phyloP scores from a whole-genome alignment of 1,139 yeast species.

The Sugiyamaella pinicola region DNA sequence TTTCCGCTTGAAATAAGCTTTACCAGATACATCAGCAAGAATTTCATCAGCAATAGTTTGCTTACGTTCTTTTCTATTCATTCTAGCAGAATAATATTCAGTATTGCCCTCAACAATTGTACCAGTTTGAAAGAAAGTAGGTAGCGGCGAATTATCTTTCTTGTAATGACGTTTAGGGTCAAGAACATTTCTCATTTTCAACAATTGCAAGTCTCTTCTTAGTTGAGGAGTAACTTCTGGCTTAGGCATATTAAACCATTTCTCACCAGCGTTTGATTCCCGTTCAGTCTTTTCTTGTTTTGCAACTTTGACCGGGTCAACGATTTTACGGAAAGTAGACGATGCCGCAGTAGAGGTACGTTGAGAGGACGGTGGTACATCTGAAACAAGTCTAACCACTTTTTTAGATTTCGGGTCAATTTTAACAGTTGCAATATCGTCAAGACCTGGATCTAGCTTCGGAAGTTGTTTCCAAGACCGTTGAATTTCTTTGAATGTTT shows the following conservation, averaged over 20 bases:
- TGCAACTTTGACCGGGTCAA: conserved; percentile 53
- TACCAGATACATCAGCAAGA: conserved; percentile 68
- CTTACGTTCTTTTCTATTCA: conserved; percentile 73
- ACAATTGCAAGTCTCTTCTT: conserved; percentile 73
- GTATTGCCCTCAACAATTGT: conserved; percentile 81
- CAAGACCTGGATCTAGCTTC: conserved; percentile 31
- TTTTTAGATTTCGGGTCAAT: conserved; percentile 18
- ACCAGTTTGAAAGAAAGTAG: conserved; percentile 86
- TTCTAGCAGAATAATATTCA: conserved; percentile 73
- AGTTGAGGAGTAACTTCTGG: conserved; percentile 74
- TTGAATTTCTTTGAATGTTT: conserved; percentile 26
- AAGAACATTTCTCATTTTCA: conserved; percentile 84
- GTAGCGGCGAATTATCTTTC: conserved; percentile 78
- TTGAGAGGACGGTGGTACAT: not conserved
- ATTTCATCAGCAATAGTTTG: conserved; percentile 79
- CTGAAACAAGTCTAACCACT: conserved; percentile 21
- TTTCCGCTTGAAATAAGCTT: conserved; percentile 80
- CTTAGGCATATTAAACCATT: conserved; percentile 85
- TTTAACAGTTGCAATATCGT: conserved; percentile 1
- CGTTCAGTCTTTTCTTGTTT: conserved; percentile 31
- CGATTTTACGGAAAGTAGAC: conserved; percentile 46
- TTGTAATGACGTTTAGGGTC: conserved; percentile 96
- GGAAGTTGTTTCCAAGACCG: conserved; percentile 32
- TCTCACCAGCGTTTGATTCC: conserved; percentile 51
- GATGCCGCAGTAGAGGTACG: conserved; percentile 20